phyloP scores from a whole-genome alignment of 164 flowering plant genomes.

The Chimonanthus praecox region DNA sequence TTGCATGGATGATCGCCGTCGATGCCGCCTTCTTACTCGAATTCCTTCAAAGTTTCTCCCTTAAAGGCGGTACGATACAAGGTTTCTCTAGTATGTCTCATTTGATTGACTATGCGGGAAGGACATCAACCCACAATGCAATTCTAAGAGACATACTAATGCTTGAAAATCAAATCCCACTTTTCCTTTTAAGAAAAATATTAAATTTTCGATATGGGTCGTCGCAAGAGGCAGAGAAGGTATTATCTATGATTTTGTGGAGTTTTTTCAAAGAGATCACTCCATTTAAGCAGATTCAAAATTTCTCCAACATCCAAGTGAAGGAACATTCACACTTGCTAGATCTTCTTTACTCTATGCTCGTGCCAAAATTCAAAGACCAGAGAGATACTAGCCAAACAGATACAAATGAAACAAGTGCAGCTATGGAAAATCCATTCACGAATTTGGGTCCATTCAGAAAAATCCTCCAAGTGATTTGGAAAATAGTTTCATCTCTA shows the following conservation, averaged over 20 bases:
- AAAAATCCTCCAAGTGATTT: not conserved
- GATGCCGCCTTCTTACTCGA: constrained; percentile 30
- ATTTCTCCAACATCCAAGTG: not conserved
- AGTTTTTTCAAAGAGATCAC: constrained; percentile 31
- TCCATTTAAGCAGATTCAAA: constrained; percentile 23
- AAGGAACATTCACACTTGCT: constrained; percentile 23
- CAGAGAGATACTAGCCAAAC: not conserved
- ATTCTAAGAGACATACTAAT: constrained; percentile 23
- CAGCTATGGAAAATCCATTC: not conserved
- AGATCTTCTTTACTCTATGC: constrained; percentile 23
- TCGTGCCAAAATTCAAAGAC: constrained; percentile 12
- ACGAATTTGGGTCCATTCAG: not conserved
- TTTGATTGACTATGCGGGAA: constrained; percentile 12
- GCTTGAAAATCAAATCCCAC: constrained; percentile 20
- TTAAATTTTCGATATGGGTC: constrained; percentile 3
- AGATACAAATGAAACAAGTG: not conserved
- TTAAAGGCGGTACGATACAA: constrained; percentile 2
- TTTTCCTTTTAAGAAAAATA: constrained; percentile 3
- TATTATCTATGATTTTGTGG: constrained; percentile 23
- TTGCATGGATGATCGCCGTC: constrained; percentile 28
- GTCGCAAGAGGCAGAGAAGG: constrained; percentile 12
- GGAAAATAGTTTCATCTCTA: not conserved
- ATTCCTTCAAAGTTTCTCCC: constrained; percentile 10
- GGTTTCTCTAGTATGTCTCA: constrained; percentile 9
- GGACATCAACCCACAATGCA: constrained; percentile 15